Evolutionary conservation across 2,329 filamentous ascomycete genomes (phyloP).

Genomic region (Lecanicillium sp.): DNA sequence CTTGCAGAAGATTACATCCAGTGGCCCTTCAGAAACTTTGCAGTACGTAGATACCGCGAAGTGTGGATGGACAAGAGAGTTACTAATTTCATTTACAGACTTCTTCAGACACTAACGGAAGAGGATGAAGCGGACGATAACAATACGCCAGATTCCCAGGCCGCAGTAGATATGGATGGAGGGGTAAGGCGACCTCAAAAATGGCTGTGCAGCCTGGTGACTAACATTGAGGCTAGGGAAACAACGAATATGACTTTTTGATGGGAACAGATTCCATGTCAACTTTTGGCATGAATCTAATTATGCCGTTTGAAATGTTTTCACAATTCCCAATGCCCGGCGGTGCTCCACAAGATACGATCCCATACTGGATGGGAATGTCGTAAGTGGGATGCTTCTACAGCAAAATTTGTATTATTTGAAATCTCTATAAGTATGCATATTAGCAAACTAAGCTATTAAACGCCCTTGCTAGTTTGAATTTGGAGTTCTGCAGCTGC

Average conservation of each 20-base stretch:
- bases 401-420: too few relatives aligned
- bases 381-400: too few relatives aligned
- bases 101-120: conserved; percentile 1
- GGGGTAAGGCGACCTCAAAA: neutral
- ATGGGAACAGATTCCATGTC: conserved; percentile 4
- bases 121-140: neutral
- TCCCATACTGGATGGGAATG: neutral
- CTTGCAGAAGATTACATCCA: conserved; percentile 2
- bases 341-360: neutral
- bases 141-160: neutral
- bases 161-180: neutral
- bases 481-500: neutral
- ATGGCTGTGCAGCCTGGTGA: too few relatives aligned
- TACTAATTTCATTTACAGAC: neutral
- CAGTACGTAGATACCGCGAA: neutral
- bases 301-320: conserved; percentile 5
- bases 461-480: too few relatives aligned
- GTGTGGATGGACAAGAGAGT: neutral
- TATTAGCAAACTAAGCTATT: too few relatives aligned
- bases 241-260: conserved; percentile 5
- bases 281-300: conserved; percentile 1
- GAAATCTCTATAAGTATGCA: too few relatives aligned
- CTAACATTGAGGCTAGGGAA: conserved; percentile 1
- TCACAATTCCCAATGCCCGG: neutral
- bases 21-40: neutral